These are phyloP conservation scores for Penicillium sp. DNA, from an alignment of 2,329 filamentous ascomycete genomes.

Conservation along the genomic window DNA sequence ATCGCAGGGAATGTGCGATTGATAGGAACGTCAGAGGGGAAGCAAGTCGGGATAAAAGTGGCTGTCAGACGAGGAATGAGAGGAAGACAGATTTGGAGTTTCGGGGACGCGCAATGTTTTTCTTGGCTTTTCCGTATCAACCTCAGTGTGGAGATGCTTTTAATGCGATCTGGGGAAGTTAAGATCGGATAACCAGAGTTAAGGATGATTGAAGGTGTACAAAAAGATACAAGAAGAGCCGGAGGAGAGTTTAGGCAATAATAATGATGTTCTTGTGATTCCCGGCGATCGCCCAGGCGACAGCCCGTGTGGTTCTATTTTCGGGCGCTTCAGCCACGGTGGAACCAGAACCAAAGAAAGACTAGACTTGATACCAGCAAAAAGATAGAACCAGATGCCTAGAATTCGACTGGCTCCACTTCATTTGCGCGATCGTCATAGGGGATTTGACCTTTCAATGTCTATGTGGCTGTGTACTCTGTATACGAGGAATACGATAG, in stretches of 20 bases:
- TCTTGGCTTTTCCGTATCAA: constrained; percentile 1
- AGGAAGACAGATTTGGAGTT: background rate
- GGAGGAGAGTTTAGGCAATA: background rate
- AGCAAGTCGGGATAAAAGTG: constrained; percentile 3
- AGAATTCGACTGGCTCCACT: background rate
- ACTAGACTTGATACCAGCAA: background rate
- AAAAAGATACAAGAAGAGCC: background rate
- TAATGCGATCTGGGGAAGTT: background rate
- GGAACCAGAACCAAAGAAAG: constrained; percentile 2
- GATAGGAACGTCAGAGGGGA: background rate
- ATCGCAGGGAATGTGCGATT: constrained; percentile 1
- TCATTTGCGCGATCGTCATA: background rate
- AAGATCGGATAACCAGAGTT: background rate
- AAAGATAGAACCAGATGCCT: background rate
- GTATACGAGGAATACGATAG: no score
- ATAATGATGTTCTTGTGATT: background rate
- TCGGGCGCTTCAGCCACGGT: constrained; percentile 23
- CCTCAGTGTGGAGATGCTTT: background rate
- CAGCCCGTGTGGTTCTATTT: constrained; percentile 26
- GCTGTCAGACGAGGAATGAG: constrained; percentile 2
- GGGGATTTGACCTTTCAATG: no score
- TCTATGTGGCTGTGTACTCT: no score
- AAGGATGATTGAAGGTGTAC: background rate
- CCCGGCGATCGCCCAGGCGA: constrained; percentile 26
- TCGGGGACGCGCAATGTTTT: constrained; percentile 7